Percentiles rank a stretch among this genome's conserved stretches.
These are phyloP conservation scores for Trichoderma parareesei DNA, from an alignment of 495 filamentous ascomycete species.

Conservation along the genomic window DNA sequence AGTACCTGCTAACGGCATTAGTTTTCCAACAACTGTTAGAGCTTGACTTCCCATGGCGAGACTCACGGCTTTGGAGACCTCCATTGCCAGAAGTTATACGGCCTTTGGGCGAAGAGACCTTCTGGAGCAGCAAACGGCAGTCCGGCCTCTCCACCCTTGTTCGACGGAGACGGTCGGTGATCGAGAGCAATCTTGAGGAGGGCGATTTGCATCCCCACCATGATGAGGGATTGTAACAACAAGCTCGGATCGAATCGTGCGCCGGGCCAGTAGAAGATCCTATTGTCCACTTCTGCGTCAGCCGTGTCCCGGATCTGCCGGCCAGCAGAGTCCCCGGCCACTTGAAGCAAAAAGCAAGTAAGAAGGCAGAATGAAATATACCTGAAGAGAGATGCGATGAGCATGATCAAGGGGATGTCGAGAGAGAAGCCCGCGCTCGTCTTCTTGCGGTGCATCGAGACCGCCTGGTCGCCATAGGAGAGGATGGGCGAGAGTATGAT, in stretches of 20 bases:
- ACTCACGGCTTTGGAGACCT: conserved; percentile 60
- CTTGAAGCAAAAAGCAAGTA: not conserved
- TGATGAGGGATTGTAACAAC: conserved; percentile 77
- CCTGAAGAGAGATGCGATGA: conserved; percentile 86
- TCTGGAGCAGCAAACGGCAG: conserved; percentile 49
- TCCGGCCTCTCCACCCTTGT: conserved; percentile 47
- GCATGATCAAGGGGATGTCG: conserved; percentile 96
- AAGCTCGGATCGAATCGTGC: conserved; percentile 73
- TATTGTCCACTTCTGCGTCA: conserved; percentile 23
- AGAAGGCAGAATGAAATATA: conserved; percentile 37
- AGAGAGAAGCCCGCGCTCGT: conserved; percentile 79
- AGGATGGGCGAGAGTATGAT: conserved; percentile 77
- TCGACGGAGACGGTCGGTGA: conserved; percentile 61
- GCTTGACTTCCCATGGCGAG: not conserved
- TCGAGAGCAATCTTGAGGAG: conserved; percentile 87
- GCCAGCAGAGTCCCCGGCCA: not conserved
- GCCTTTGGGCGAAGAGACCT: conserved; percentile 46
- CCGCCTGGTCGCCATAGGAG: conserved; percentile 86
- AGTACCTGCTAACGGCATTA: conserved; percentile 52
- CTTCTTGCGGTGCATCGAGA: conserved; percentile 71
- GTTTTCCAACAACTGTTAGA: not conserved
- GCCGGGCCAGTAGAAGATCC: conserved; percentile 91
- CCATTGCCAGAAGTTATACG: conserved; percentile 96
- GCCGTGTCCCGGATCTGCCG: not conserved
- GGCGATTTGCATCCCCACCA: conserved; percentile 73